Percentiles rank a stretch among this genome's conserved stretches.
These are phyloP conservation scores for Exophiala spinifera DNA, from an alignment of 2,329 filamentous ascomycete species.

Conservation along the genomic window DNA sequence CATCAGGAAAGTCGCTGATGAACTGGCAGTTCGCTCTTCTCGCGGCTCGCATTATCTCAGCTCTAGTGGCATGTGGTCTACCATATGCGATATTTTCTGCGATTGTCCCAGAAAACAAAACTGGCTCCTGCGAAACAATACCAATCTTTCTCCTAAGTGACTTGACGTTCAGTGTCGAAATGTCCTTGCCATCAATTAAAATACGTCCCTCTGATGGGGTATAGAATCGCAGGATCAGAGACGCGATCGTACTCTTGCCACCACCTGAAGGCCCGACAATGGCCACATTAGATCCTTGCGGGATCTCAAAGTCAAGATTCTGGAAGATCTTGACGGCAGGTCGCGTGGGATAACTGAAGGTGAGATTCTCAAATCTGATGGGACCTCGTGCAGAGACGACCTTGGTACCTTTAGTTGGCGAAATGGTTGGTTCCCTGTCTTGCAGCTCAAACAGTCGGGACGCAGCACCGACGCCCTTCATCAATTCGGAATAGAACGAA, in stretches of 20 bases:
- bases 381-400: constrained; percentile 82
- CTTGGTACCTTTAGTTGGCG: constrained; percentile 75
- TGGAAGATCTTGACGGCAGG: constrained; percentile 91
- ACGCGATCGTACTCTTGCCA: constrained; percentile 92
- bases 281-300: constrained; percentile 88
- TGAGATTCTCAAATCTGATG: constrained; percentile 82
- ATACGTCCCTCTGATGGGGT: constrained; percentile 74
- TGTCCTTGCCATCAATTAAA: constrained; percentile 78
- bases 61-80: constrained; percentile 69
- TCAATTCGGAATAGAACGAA: constrained; percentile 95
- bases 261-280: constrained; percentile 95
- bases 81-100: constrained; percentile 89
- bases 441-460: constrained; percentile 93
- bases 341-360: constrained; percentile 88
- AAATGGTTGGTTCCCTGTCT: constrained; percentile 80
- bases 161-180: constrained; percentile 85
- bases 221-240: constrained; percentile 89
- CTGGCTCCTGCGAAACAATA: constrained; percentile 92
- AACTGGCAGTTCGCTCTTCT: constrained; percentile 94
- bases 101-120: constrained; percentile 78
- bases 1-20: constrained; percentile 93
- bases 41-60: constrained; percentile 82
- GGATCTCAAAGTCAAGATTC: constrained; percentile 83
- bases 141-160: constrained; percentile 88
- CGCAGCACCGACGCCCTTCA: constrained; percentile 98